These are phyloP conservation scores for Dendrocalamus latiflorus DNA, from an alignment of 202 grass and related monocot genomes.

Conservation along the genomic window DNA sequence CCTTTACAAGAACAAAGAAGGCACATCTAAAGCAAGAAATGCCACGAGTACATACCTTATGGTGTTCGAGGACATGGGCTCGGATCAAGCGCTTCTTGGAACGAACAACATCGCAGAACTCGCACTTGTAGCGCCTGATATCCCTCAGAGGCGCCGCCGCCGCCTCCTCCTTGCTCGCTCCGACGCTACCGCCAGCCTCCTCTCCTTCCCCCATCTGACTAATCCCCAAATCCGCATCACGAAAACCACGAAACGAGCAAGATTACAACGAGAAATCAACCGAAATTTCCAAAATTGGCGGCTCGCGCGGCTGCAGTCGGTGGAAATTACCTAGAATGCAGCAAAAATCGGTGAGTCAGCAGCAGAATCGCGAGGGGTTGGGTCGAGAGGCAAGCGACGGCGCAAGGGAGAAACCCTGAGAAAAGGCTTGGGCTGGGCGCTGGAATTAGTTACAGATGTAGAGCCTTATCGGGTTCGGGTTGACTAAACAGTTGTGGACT, in stretches of 20 bases:
- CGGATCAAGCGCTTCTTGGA: constrained; percentile 71
- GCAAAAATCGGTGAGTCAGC: background rate
- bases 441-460: background rate
- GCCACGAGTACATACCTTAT: constrained; percentile 38
- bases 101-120: constrained; percentile 62
- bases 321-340: constrained; percentile 7
- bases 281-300: background rate
- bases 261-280: background rate
- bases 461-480: background rate
- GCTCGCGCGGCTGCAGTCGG: background rate
- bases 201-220: constrained; percentile 9
- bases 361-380: background rate
- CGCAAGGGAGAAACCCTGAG: constrained; percentile 27
- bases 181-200: background rate
- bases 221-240: background rate
- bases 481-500: background rate
- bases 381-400: background rate
- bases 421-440: background rate
- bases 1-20: background rate
- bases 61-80: constrained; percentile 46
- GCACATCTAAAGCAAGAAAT: background rate
- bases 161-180: background rate
- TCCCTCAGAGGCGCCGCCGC: constrained; percentile 11
- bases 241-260: background rate
- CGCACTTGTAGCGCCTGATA: constrained; percentile 64